A percentile compares a stretch with the other conserved stretches of the same genome.
Evolutionary conservation across 345 rosid species (phyloP).

Genomic region (Eucalyptus polyanthemos): DNA sequence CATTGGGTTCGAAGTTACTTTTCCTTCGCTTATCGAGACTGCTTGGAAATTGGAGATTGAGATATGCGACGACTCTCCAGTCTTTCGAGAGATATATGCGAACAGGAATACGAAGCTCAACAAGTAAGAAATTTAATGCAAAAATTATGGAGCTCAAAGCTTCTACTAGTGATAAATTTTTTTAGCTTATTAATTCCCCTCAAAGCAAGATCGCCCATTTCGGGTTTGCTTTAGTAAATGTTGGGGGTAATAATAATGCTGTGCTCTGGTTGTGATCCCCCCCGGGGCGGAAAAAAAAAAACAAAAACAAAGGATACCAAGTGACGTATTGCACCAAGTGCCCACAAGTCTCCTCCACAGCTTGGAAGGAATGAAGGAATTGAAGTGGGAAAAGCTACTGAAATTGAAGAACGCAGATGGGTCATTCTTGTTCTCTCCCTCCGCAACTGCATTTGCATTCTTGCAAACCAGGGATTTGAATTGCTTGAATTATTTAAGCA

Average conservation of each 20-base stretch:
- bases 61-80: conserved; percentile 40
- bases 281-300: not conserved
- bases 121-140: conserved; percentile 23
- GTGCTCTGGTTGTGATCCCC: conserved; percentile 10
- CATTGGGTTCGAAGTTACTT: conserved; percentile 88
- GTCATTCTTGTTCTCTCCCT: conserved; percentile 86
- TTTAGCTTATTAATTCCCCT: not conserved
- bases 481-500: conserved; percentile 47
- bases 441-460: conserved; percentile 89
- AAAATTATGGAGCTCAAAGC: not conserved
- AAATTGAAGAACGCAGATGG: conserved; percentile 74
- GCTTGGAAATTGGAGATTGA: conserved; percentile 49
- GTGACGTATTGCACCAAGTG: conserved; percentile 60
- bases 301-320: conserved; percentile 73
- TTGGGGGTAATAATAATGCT: not conserved
- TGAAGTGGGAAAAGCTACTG: conserved; percentile 78
- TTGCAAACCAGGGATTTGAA: conserved; percentile 60
- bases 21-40: conserved; percentile 64
- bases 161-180: not conserved
- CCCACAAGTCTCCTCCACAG: conserved; percentile 92
- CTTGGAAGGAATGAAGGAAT: conserved; percentile 76
- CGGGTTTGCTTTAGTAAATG: not conserved
- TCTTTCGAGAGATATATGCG: conserved; percentile 36
- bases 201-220: not conserved
- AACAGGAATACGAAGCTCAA: conserved; percentile 58